Evolutionary conservation across 2,329 filamentous ascomycete genomes (phyloP), one percentile per base, ranked within the genome.

Genomic region (Aspergillus fructus): DNA sequence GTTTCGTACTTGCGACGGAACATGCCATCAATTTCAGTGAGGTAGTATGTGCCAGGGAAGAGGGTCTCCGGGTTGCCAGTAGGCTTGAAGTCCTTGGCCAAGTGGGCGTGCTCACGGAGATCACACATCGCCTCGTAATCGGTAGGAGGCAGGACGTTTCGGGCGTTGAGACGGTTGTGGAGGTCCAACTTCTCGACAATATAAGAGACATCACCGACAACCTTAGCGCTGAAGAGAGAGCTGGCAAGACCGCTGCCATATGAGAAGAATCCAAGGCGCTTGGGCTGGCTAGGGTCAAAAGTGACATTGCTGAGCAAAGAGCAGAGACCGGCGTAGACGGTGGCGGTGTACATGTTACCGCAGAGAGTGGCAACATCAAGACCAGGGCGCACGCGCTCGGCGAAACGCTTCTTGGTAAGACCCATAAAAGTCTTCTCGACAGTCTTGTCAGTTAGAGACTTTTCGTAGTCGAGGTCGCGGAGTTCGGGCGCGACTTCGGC

Each of bases 361-460:
- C 88, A 90, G 74, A 89, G 84, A 63, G 89, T 93, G 64, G 90
- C 86, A 37, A 91, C 88, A 77, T 91, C 84, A 72, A 90, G 88
- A 68, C 82, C 80, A 52, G 89, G 88, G 72, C 82, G 81, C 66
- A 94, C 88, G 68, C 90, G 88, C 77, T 93, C 89, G 71, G 85
- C 83, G 78, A 90, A 93, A 67, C 85, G 85, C 83, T 93, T 93
- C 85, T 94, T 93, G 74, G 88, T 88, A 66, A 93, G 81, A 57
- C 73, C 81, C 88, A 94, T 90, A 76, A 94, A 94, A 61, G 88
- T 88, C 85, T 93, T 94, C 82, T 94, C 90, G 40, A 94, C 84
- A 53, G 81, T 83, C 82, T 91, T 93, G 81, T 94, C 90, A 61
- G 85, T 86, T 67, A 94, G 77, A 3, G 90, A 93, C 77, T 88